A percentile compares a stretch with the other conserved stretches of the same genome.
Evolutionary conservation across 192 early-diverging fungal genomes (phyloP).

Genomic region (Rhizoclosmatium globosum): DNA sequence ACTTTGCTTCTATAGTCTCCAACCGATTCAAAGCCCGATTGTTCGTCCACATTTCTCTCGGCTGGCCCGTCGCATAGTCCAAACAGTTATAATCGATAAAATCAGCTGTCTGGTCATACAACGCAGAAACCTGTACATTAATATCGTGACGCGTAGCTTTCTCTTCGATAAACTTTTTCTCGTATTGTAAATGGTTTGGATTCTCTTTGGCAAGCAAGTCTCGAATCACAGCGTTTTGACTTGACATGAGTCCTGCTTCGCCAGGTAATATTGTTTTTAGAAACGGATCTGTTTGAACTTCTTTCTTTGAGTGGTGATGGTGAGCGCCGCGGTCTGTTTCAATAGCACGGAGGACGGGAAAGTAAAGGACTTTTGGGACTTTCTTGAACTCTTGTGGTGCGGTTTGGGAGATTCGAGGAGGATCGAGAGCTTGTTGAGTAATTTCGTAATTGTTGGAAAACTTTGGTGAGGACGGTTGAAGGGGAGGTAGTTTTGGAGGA

Average conservation of each 20-base stretch:
- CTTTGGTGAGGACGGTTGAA: background rate
- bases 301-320: background rate
- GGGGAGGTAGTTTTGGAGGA: background rate
- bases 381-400: background rate
- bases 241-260: constrained; percentile 23
- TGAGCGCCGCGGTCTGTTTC: constrained; percentile 23
- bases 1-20: constrained; percentile 8
- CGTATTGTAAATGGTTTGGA: background rate
- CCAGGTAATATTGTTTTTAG: constrained; percentile 21
- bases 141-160: constrained; percentile 27
- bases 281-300: constrained; percentile 29
- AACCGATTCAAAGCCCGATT: constrained; percentile 22
- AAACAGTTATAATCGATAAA: constrained; percentile 12
- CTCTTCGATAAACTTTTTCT: background rate
- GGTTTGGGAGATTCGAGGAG: background rate
- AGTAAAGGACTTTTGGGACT: constrained; percentile 22
- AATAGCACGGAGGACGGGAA: constrained; percentile 14
- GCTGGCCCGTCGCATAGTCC: constrained; percentile 13
- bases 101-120: constrained; percentile 7
- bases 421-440: background rate
- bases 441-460: background rate
- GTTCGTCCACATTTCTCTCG: constrained; percentile 3
- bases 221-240: background rate
- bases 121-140: background rate
- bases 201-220: background rate